Base-by-base conservation (phyloP, 805 yeast genomes). In the Tetrapisispora iriomotensis region DNA sequence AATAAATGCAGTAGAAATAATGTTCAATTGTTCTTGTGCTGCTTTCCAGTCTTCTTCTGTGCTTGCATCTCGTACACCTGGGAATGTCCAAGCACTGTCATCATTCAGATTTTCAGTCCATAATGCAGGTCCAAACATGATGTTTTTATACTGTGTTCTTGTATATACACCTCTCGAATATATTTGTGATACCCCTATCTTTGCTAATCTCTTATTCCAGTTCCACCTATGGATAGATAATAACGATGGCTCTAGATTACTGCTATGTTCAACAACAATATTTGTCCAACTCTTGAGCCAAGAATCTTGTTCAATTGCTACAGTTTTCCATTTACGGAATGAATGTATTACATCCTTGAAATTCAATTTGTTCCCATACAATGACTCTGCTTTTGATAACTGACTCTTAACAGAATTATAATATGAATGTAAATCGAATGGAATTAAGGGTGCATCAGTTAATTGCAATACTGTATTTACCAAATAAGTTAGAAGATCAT, bases 381-480 rank as follows among this genome's bases (percentile, higher is more conserved):
- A 53, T 2, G 40, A 44, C 3, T 48, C 39, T 23, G 85, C 58
- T 41, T 75, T 79, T 17, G 63, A 57, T 12, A 69, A 52, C 44
- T 71, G 71, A 1, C 58, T 52, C 17, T 63, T 64, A 42, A 83
- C 46, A 8, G 61, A 61, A 1, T 62, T 54, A 6, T 74, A 72
- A 43, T 75, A 68, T 6, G 64, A 62, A 3, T 54, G 58, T 26
- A 83, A 58, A 53, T 78, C 74, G 47, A 71, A 81, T 2, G 95
- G 95, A 14, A 88, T 65, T 29, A 85, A 58, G 1, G 96, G 94
- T 29, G 70, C 72, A 48, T 87, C 95, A 0, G 78, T 72, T n/a
- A 82, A 52, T 34, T 72, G 68, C n/a, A 86, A 52, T 0, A 72
- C 60, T 3, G 79, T 45, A 34, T 70, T 64, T 4, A 82, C 66